Base-by-base conservation (phyloP, 2,329 filamentous ascomycete species). In the Aspergillus bombycis region DNA sequence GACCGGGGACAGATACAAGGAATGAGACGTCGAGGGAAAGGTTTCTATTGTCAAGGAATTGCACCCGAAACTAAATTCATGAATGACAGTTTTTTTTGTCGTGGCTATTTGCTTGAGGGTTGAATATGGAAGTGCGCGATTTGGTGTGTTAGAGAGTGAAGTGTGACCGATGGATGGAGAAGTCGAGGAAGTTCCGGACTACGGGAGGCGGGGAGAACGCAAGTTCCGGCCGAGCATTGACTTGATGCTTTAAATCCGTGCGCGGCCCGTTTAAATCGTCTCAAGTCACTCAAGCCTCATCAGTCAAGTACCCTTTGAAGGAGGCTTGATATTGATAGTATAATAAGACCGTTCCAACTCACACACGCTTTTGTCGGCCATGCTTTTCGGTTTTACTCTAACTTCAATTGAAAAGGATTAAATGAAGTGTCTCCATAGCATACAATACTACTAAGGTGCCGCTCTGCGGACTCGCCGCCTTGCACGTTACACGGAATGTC, bases 151-250 rank as follows among this genome's bases (percentile, higher is more conserved):
- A 61, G 61, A 65, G 60, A 67, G 61, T 60, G 65, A 67, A 65
- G 67, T 62, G 26, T 68, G 62, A 60, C 61, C 65, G 65, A 67
- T 68, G 59, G 57, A 62, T 66, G 62, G 67, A 72, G 70, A 67
- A 62, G 46, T 50, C 67, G 71, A 68, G 67, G 66, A 66, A 66
- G 59, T 67, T 62, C 61, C 71, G 69, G 73, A 70, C 68, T 70
- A 68, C 70, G 74, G 72, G 75, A 76, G 73, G 72, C 73, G 73
- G 75, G 71, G 75, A 76, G 73, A 65, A 57, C 67, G 67, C 70
- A 69, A 62, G 68, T 71, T 69, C 65, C 68, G 67, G 59, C 62
- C 60, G 62, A 59, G 62, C 58, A 61, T 63, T 52, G 28, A 32
- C 28, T 52, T 52, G 28, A 52, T 48, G 45, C 48, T 52, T 52